Base-by-base conservation (phyloP, 164 flowering plant species). In the Umbilicus rupestris region DNA sequence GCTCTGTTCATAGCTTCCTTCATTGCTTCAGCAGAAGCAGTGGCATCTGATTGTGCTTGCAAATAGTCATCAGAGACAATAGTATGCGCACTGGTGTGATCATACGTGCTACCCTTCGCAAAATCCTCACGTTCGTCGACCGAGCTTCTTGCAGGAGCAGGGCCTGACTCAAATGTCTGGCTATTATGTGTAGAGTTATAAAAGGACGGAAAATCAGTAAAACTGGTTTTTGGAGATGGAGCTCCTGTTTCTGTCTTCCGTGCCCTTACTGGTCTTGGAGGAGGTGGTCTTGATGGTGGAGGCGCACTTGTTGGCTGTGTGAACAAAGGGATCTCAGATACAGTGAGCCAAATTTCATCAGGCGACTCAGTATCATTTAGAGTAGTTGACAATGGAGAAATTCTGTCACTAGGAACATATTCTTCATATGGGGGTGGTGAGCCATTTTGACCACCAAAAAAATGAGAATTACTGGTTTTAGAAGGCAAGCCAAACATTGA, bases 241-340 rank as follows among this genome's bases (percentile, higher is more conserved):
- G 63, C 72, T 69, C 82, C 72, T 41, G 63, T 60, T 39, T 73
- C 83, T n/a, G 76, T 67, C 71, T 74, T 89, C 22, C 82, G 69
- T 72, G 68, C 39, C 8, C 73, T 77, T 14, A 80, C 75, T 29
- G 93, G 89, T 73, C 84, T 80, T 20, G 91, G 83, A 66, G 97
- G 97, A 58, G 97, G 97, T 12, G 96, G 97, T 72, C 99, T 89
- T 71, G 97, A 84, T 72, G 99, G 99, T 19, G 99, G 97, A 60
- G 99, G 97, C 63, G 96, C 93, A 78, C 79, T 77, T 66, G 97
- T 89, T 12, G 96, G 97, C 70, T 84, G 90, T 9, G 99, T 94
- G 67, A 80, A 84, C 66, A 94, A 89, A 74, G 90, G 96, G 75
- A 94, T 71, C 74, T 91, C 97, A 44, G 88, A 83, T 49, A 94